Conservation (phyloP, 2,329 filamentous ascomycete genomes). For the Trichoderma endophyticum region DNA sequence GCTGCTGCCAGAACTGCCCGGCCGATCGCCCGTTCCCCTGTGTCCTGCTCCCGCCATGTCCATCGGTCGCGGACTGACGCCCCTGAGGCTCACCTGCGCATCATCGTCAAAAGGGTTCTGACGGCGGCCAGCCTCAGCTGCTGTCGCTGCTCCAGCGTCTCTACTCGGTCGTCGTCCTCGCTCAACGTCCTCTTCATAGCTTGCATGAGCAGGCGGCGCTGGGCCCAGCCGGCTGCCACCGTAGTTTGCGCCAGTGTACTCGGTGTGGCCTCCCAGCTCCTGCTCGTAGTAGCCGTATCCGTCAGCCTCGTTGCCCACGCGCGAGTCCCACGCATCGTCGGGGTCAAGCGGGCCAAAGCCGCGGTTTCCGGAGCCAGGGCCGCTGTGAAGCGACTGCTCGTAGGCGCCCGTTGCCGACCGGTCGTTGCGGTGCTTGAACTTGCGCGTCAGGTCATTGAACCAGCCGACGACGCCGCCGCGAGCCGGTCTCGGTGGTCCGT, state of each 20-base stretch:
- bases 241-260: conserved; percentile 41
- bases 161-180: conserved; percentile 45
- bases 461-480: conserved; percentile 66
- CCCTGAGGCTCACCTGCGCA: conserved; percentile 62
- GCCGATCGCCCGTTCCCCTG: conserved; percentile 29
- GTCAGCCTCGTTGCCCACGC: conserved; percentile 72
- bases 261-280: conserved; percentile 51
- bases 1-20: conserved; percentile 50
- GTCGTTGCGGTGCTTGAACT: conserved; percentile 62
- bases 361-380: conserved; percentile 44
- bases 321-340: conserved; percentile 81
- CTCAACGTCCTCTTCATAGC: conserved; percentile 31
- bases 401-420: conserved; percentile 69
- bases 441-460: conserved; percentile 64
- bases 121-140: conserved; percentile 14
- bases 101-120: conserved; percentile 71
- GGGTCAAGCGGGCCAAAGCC: conserved; percentile 71
- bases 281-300: conserved; percentile 71
- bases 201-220: conserved; percentile 30
- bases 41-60: conserved; percentile 40
- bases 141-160: conserved; percentile 35
- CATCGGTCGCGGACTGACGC: conserved; percentile 74
- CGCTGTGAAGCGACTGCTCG: conserved; percentile 54
- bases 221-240: conserved; percentile 46
- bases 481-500: conserved; percentile 52